A percentile compares a stretch with the other conserved stretches of the same genome.
Conservation (phyloP, 768 basidiomycete genomes). For the Tulasnella sp. region DNA sequence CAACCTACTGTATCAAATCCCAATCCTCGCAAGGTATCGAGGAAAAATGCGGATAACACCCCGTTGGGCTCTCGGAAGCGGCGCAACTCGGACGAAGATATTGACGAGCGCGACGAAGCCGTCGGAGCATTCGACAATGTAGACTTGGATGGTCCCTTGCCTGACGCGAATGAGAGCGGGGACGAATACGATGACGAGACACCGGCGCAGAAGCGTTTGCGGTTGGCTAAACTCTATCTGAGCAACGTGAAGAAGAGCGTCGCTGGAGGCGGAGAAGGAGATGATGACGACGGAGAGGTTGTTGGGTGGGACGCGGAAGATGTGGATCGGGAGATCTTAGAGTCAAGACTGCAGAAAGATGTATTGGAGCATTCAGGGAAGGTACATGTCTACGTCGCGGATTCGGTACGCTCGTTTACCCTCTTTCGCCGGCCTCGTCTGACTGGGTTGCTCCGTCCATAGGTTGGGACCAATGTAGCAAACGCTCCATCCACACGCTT, state of each 20-base stretch:
- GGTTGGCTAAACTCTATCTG: slow-evolving; percentile 87
- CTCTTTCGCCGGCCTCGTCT: neutral
- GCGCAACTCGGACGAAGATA: slow-evolving; percentile 11
- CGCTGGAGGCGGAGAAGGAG: slow-evolving; percentile 23
- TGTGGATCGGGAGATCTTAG: slow-evolving; percentile 89
- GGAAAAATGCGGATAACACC: neutral
- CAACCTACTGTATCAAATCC: slow-evolving; percentile 11
- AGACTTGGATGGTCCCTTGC: slow-evolving; percentile 58
- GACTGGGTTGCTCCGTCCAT: neutral
- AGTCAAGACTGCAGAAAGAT: slow-evolving; percentile 84
- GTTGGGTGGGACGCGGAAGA: slow-evolving; percentile 72
- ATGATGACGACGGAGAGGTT: slow-evolving; percentile 47
- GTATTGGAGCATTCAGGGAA: slow-evolving; percentile 87
- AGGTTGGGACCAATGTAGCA: slow-evolving; percentile 37
- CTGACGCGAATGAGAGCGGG: slow-evolving; percentile 50
- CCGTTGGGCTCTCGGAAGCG: slow-evolving; percentile 4
- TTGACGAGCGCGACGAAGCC: slow-evolving; percentile 6
- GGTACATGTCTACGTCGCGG: slow-evolving; percentile 74
- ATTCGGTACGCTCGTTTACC: slow-evolving; percentile 45
- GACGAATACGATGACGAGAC: slow-evolving; percentile 88
- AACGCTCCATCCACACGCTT: slow-evolving; percentile 50
- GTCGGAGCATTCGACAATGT: slow-evolving; percentile 54
- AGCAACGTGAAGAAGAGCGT: slow-evolving; percentile 75
- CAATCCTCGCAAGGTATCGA: neutral
- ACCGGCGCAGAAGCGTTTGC: slow-evolving; percentile 85